Evolutionary conservation across 1,284 basidiomycete species (phyloP).

Genomic region (Sporisorium sorghi): DNA sequence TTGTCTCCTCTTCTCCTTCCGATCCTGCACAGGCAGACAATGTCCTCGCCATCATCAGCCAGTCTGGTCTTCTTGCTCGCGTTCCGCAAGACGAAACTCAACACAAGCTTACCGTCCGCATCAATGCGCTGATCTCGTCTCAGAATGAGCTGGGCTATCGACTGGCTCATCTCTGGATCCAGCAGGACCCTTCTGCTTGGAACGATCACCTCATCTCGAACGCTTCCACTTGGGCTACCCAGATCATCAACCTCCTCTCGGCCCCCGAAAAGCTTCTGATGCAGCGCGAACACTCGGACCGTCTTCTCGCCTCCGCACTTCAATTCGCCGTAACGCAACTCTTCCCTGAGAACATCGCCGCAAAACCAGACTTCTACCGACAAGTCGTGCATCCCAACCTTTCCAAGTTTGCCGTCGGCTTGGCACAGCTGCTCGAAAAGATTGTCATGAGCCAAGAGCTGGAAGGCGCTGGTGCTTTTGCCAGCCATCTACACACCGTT

Average conservation of each 20-base stretch:
- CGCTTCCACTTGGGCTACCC: constrained; percentile 46
- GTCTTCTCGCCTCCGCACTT: constrained; percentile 33
- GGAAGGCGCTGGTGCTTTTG: constrained; percentile 13
- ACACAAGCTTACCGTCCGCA: constrained; percentile 49
- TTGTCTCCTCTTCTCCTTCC: constrained; percentile 20
- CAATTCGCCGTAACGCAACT: constrained; percentile 29
- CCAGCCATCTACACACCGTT: constrained; percentile 18
- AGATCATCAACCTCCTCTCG: constrained; percentile 39
- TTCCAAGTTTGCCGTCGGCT: constrained; percentile 22
- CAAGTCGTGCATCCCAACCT: constrained; percentile 53
- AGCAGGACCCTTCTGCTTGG: constrained; percentile 43
- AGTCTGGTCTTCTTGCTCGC: constrained; percentile 27
- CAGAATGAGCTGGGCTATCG: constrained; percentile 46
- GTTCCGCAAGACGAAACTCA: constrained; percentile 30
- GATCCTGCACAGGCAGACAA: constrained; percentile 22
- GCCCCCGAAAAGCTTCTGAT: constrained; percentile 32
- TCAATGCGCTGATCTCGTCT: constrained; percentile 47
- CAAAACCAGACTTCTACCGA: constrained; percentile 53
- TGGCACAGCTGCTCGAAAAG: constrained; percentile 30
- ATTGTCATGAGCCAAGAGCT: constrained; percentile 6
- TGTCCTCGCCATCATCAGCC: constrained; percentile 28
- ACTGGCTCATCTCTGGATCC: constrained; percentile 43
- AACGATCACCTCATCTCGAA: constrained; percentile 39
- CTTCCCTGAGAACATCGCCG: constrained; percentile 34
- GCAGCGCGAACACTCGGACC: constrained; percentile 13